These are phyloP conservation scores for Sphagnum tenellum DNA, from an alignment of 225 moss, liverwort and hornwort species.

Conservation along the genomic window DNA sequence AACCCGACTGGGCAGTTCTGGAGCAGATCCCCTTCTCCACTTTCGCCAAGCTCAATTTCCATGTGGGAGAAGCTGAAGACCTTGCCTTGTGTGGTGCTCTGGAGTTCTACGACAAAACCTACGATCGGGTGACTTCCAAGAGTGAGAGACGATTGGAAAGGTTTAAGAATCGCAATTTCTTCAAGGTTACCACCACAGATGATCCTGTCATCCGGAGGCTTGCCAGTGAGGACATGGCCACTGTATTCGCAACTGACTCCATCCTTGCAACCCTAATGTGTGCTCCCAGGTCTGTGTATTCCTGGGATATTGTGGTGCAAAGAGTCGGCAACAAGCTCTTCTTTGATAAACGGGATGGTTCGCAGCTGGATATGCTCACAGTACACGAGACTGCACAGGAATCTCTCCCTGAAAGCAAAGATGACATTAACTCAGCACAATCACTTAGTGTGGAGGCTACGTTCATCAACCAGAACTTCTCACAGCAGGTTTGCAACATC, in stretches of 20 bases:
- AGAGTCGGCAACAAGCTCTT: constrained; percentile 64
- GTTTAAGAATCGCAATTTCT: constrained; percentile 54
- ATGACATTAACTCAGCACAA: constrained; percentile 54
- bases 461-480: constrained; percentile 63
- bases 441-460: constrained; percentile 57
- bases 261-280: constrained; percentile 66
- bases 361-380: constrained; percentile 46
- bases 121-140: constrained; percentile 66
- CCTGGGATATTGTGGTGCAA: constrained; percentile 67
- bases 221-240: constrained; percentile 53
- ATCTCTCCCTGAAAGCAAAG: constrained; percentile 55
- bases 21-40: constrained; percentile 55
- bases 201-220: constrained; percentile 57
- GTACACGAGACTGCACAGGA: constrained; percentile 66
- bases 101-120: constrained; percentile 53
- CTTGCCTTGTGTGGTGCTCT: constrained; percentile 49
- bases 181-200: constrained; percentile 62
- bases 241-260: constrained; percentile 60
- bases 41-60: constrained; percentile 53
- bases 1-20: constrained; percentile 59
- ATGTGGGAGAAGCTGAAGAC: constrained; percentile 57
- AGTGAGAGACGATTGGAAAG: constrained; percentile 47
- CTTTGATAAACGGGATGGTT: constrained; percentile 54
- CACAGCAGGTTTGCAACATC: constrained; percentile 37
- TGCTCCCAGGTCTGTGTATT: constrained; percentile 58